Conservation (phyloP, 2,329 filamentous ascomycete genomes). For the Xylaria sp. region DNA sequence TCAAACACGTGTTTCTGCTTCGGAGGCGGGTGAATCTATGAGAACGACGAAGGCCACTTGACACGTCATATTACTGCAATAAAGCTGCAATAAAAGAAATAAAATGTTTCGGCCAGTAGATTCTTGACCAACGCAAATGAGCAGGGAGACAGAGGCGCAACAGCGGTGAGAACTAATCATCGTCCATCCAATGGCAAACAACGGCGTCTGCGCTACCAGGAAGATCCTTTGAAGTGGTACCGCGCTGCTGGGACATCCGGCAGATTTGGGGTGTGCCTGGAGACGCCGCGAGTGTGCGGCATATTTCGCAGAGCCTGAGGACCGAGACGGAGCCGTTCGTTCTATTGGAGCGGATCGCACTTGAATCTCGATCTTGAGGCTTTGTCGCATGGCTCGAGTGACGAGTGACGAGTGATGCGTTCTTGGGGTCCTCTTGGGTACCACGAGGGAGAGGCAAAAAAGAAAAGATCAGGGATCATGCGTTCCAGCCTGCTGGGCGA, state of each 20-base stretch:
- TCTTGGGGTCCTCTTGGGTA: neutral
- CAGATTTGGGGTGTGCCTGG: slow-evolving; percentile 11
- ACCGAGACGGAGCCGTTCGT: neutral
- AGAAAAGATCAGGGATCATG: slow-evolving; percentile 33
- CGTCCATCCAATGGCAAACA: slow-evolving; percentile 1
- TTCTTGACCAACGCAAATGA: neutral
- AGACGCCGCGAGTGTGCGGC: slow-evolving; percentile 11
- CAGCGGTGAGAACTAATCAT: slow-evolving; percentile 15
- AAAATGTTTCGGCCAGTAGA: neutral
- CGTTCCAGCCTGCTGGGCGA: slow-evolving; percentile 39
- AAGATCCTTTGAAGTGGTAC: slow-evolving; percentile 9
- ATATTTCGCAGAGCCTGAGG: slow-evolving; percentile 5
- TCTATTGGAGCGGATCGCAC: slow-evolving; percentile 14
- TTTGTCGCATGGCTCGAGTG: slow-evolving; percentile 15
- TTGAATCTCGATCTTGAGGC: slow-evolving; percentile 12
- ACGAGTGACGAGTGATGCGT: slow-evolving; percentile 2
- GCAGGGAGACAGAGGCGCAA: slow-evolving; percentile 3
- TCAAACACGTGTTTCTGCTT: slow-evolving; percentile 17
- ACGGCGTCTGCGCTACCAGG: slow-evolving; percentile 7
- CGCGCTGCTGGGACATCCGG: slow-evolving; percentile 23
- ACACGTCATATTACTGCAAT: slow-evolving; percentile 13
- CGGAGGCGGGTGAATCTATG: neutral
- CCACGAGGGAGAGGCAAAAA: slow-evolving; percentile 15
- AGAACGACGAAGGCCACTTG: neutral
- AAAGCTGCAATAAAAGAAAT: neutral